phyloP scores from a whole-genome alignment of 768 basidiomycete species.

The Boletellus sp. region DNA sequence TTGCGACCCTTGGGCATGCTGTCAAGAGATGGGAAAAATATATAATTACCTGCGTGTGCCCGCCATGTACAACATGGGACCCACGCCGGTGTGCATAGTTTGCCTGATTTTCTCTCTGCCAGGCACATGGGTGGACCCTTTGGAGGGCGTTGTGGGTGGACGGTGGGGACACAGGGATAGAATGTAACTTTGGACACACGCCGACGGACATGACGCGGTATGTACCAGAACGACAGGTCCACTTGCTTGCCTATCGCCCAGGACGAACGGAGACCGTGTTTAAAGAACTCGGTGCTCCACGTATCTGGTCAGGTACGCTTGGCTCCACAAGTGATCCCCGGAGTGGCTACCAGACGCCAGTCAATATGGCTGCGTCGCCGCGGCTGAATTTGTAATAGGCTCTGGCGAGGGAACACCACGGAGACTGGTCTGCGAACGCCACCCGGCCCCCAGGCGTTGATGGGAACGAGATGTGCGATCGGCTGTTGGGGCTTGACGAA shows the following conservation, averaged over 20 bases:
- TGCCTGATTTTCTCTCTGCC: background rate
- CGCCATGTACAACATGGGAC: constrained; percentile 5
- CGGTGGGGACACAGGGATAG: constrained; percentile 12
- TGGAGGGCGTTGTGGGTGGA: background rate
- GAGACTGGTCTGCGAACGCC: constrained; percentile 19
- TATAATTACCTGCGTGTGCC: background rate
- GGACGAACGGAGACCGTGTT: constrained; percentile 19
- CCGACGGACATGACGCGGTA: constrained; percentile 20
- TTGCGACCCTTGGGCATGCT: background rate
- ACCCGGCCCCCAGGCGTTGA: constrained; percentile 22
- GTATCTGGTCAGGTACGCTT: constrained; percentile 14
- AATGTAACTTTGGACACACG: constrained; percentile 6
- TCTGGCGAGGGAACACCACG: constrained; percentile 24
- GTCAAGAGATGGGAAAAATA: background rate
- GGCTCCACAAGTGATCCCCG: constrained; percentile 18
- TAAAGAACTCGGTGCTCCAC: constrained; percentile 15
- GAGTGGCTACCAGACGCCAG: constrained; percentile 8
- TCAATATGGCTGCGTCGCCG: constrained; percentile 16
- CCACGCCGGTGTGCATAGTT: constrained; percentile 1
- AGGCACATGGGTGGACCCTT: constrained; percentile 8
- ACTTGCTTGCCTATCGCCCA: background rate
- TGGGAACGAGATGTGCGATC: constrained; percentile 26
- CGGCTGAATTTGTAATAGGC: constrained; percentile 22
- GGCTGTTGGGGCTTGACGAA: constrained; percentile 7
- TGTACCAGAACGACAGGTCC: background rate